Conservation (phyloP, 2,329 filamentous ascomycete species). For the Drechslera avenae region DNA sequence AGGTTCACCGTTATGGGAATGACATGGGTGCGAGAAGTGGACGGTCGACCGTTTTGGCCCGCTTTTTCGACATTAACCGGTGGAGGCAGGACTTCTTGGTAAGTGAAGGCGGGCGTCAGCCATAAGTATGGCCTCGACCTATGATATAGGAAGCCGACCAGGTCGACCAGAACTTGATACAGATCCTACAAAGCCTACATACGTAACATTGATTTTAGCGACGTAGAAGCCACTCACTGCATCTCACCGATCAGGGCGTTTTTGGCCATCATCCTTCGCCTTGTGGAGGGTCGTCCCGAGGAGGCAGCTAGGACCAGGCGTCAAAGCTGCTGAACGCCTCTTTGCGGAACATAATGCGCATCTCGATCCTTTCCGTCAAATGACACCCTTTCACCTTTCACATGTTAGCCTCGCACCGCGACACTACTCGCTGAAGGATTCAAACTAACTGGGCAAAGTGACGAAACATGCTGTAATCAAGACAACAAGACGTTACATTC, state of each 20-base stretch:
- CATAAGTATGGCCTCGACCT: slow-evolving; percentile 17
- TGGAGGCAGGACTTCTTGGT: slow-evolving; percentile 18
- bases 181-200: slow-evolving; percentile 12
- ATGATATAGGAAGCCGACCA: slow-evolving; percentile 24
- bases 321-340: background rate
- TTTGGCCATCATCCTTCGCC: slow-evolving; percentile 8
- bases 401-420: slow-evolving; percentile 9
- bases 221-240: slow-evolving; percentile 17
- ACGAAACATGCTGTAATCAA: background rate
- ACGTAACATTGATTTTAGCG: slow-evolving; percentile 20
- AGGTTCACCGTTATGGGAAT: slow-evolving; percentile 21
- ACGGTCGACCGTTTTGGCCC: slow-evolving; percentile 27
- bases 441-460: background rate
- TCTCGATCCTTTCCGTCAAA: background rate
- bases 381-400: slow-evolving; percentile 1
- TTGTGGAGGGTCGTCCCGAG: slow-evolving; percentile 36
- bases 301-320: slow-evolving; percentile 22
- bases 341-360: background rate
- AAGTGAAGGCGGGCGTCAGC: slow-evolving; percentile 24
- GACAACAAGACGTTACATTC: slow-evolving; percentile 13
- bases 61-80: slow-evolving; percentile 21
- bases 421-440: background rate
- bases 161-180: slow-evolving; percentile 22
- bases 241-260: slow-evolving; percentile 10
- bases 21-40: slow-evolving; percentile 25